Percentiles rank a stretch among this genome's conserved stretches.
phyloP scores from a whole-genome alignment of 192 early-diverging fungal species.

The Haplosporangium gracile region DNA sequence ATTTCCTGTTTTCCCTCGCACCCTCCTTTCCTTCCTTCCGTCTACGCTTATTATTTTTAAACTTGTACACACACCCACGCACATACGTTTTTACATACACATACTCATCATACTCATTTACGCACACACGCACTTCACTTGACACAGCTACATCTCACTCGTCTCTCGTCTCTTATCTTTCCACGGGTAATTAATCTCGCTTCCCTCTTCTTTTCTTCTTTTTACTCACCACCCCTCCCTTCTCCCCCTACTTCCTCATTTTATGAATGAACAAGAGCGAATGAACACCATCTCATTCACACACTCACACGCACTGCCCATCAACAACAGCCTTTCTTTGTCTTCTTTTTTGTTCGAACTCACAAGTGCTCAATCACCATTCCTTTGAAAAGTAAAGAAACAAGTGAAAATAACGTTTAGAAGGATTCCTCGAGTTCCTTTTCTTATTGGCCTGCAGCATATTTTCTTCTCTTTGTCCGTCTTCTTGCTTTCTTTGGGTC shows the following conservation, averaged over 20 bases:
- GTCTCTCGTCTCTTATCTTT: not conserved
- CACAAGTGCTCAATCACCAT: not conserved
- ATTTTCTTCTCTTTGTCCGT: not conserved
- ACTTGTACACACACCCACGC: not conserved
- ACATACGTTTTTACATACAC: not conserved
- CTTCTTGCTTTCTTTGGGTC: not conserved
- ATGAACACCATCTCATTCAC: not conserved
- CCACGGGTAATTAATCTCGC: not conserved
- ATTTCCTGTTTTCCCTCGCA: not conserved
- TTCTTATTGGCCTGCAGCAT: conserved; percentile 3
- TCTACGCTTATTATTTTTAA: conserved; percentile 6
- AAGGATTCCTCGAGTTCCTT: not conserved
- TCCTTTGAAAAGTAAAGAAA: not conserved
- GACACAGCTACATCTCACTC: not conserved
- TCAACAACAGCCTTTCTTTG: not conserved
- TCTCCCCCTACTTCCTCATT: not conserved
- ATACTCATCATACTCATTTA: not conserved
- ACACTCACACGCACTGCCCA: not conserved
- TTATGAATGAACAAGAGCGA: not conserved
- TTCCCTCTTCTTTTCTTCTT: not conserved
- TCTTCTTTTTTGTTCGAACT: not conserved
- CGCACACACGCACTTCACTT: not conserved
- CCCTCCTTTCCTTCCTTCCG: not conserved
- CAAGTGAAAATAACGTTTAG: not conserved
- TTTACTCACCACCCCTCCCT: not conserved